These are phyloP conservation scores for Sutorius eximius DNA, from an alignment of 1,284 basidiomycete genomes.

Conservation along the genomic window DNA sequence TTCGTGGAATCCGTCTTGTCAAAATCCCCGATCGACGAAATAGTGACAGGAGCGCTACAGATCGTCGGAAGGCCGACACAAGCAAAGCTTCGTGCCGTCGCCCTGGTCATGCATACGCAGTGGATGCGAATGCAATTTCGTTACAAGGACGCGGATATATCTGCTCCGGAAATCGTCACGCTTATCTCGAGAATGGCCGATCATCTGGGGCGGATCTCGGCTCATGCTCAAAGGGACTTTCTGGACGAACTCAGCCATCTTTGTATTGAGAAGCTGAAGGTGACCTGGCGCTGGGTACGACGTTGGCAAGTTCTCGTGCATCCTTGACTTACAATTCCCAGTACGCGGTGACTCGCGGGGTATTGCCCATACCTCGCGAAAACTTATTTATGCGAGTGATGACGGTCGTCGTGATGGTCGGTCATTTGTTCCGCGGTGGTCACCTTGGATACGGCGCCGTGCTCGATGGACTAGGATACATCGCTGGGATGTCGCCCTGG, in stretches of 20 bases:
- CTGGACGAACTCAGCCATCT: conserved; percentile 6
- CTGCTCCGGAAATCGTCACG: conserved; percentile 1
- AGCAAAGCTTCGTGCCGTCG: conserved; percentile 12
- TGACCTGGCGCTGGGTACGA: conserved; percentile 20
- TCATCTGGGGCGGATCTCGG: conserved; percentile 7
- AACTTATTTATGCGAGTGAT: conserved; percentile 17
- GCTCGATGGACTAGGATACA: conserved; percentile 7
- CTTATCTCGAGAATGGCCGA: conserved; percentile 11
- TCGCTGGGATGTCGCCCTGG: conserved; percentile 17
- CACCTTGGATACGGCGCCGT: conserved; percentile 7
- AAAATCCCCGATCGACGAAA: conserved; percentile 6
- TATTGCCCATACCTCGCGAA: conserved; percentile 1
- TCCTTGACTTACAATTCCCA: conserved; percentile 12
- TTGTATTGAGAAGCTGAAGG: conserved; percentile 20
- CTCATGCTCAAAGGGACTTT: conserved; percentile 9
- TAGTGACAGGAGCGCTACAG: conserved; percentile 9
- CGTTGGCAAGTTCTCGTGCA: not conserved
- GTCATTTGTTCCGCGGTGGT: conserved; percentile 15
- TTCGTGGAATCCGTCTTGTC: conserved; percentile 15
- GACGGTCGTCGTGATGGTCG: conserved; percentile 15
- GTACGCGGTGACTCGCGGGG: conserved; percentile 4
- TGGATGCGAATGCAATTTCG: conserved; percentile 17
- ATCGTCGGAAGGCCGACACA: conserved; percentile 13
- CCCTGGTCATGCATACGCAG: conserved; percentile 7
- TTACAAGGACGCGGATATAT: conserved; percentile 6